Conservation (phyloP, 805 yeast species). For the Metschnikowia corniflorae region DNA sequence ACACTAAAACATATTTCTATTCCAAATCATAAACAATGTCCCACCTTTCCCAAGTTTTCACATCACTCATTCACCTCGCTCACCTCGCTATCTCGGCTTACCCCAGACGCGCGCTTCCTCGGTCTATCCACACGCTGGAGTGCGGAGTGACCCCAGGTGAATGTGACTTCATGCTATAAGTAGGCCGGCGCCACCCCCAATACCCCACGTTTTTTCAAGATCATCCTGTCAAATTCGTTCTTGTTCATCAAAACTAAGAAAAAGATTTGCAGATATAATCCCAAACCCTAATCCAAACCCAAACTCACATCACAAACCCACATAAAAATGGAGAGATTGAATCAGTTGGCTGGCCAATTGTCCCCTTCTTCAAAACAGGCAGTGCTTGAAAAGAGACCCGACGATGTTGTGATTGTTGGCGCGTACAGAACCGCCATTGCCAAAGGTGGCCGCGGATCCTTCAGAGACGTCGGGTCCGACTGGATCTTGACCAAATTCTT, state of each 20-base stretch:
- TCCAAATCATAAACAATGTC: no score
- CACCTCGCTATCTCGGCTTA: no score
- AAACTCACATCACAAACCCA: neutral
- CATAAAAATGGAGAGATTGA: constrained; percentile 41
- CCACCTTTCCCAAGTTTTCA: no score
- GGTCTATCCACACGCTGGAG: constrained; percentile 7
- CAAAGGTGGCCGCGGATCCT: constrained; percentile 81
- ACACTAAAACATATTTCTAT: no score
- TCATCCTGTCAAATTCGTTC: no score
- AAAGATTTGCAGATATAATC: neutral
- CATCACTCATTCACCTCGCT: no score
- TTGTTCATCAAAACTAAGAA: neutral
- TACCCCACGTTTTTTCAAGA: no score
- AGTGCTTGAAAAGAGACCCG: constrained; percentile 58
- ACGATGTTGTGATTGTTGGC: constrained; percentile 86
- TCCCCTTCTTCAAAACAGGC: constrained; percentile 40
- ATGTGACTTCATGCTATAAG: constrained; percentile 10
- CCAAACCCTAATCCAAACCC: neutral
- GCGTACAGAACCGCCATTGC: constrained; percentile 91
- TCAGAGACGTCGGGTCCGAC: constrained; percentile 80
- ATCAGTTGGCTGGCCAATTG: constrained; percentile 44
- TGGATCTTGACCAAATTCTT: constrained; percentile 68
- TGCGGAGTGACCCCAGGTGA: constrained; percentile 15
- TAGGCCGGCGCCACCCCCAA: constrained; percentile 3
- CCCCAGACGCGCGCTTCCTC: constrained; percentile 4